phyloP scores from a whole-genome alignment of 371 early-diverging fungal genomes.

The Amoeboaphelidium protococcarum region DNA sequence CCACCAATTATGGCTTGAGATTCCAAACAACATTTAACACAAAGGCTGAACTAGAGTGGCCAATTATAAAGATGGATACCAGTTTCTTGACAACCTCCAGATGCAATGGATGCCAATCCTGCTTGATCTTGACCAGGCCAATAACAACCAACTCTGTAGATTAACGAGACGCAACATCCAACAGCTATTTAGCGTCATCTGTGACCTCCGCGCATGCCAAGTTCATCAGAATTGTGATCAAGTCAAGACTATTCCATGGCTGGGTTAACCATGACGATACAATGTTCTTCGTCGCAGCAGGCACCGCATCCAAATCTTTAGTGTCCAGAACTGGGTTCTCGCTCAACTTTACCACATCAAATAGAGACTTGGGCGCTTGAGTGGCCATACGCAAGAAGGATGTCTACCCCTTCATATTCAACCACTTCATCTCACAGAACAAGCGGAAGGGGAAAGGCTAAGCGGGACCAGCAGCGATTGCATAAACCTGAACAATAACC shows the following conservation, averaged over 20 bases:
- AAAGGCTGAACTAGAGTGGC: conserved; percentile 32
- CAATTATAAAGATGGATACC: conserved; percentile 31
- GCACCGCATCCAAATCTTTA: conserved; percentile 1
- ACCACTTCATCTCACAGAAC: not conserved
- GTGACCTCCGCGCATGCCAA: conserved; percentile 19
- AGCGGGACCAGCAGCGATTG: not conserved
- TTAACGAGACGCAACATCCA: conserved; percentile 32
- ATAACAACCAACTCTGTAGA: conserved; percentile 46
- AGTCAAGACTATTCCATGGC: conserved; percentile 44
- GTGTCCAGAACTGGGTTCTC: conserved; percentile 17
- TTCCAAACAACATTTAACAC: conserved; percentile 51
- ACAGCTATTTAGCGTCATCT: conserved; percentile 33
- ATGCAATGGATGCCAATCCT: conserved; percentile 9
- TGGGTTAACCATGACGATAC: conserved; percentile 21
- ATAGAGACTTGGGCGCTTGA: not conserved
- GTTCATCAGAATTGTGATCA: conserved; percentile 29
- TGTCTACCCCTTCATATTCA: not conserved
- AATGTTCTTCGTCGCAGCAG: conserved; percentile 13
- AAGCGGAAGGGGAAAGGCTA: not conserved
- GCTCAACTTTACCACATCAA: conserved; percentile 4
- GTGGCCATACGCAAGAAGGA: not conserved
- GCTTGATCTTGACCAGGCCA: conserved; percentile 28
- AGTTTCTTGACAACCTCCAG: conserved; percentile 29
- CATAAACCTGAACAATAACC: conserved; percentile 2
- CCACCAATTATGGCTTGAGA: conserved; percentile 25